Base-by-base conservation (phyloP, 768 basidiomycete genomes). In the Calocera viscosa region DNA sequence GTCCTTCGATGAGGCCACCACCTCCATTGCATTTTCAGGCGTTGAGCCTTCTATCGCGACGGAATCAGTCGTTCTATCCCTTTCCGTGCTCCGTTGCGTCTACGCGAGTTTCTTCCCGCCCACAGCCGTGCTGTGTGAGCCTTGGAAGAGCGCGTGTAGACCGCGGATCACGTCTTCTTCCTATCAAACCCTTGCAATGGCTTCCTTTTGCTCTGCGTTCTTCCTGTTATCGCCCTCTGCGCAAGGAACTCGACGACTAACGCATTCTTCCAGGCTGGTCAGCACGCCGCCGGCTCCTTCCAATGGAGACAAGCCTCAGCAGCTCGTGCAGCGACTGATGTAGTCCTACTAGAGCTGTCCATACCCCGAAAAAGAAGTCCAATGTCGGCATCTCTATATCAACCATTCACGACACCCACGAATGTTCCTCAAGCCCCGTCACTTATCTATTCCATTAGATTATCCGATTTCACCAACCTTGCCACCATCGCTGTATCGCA, bases 371-470 rank as follows among this genome's bases (percentile, higher is more conserved):
- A 60, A 60, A 26, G 53, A 60, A 60, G 53, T 16, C 43, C 35
- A 38, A 7, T 47, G 43, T 47, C 30, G 53, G 30, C 22, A 11
- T 16, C 53, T 28, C 22, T 60, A 60, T 60, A 60, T 60, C 53
- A 60, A 19, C 53, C 53, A 28, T 60, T 60, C 53, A 60, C 26
- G 53, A 60, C 53, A 60, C 53, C 53, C 53, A 32, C 24, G 53
- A 60, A 60, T 22, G 53, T 60, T 30, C 19, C 26, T 60, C 53
- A 60, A 60, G 26, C 53, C 19, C 53, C 53, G 53, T 22, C 53
- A 60, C 30, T 47, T 60, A 60, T 60, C 30, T 60, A 60, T 60
- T 60, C 11, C 53, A 38, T 19, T 60, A 60, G 53, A 60, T 11
- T 30, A 16, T 60, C 30, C 30, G 10, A 32, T 16, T 26, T 2